phyloP scores from a whole-genome alignment of 2,329 filamentous ascomycete genomes.

The Tolypocladium ovalisporum region DNA sequence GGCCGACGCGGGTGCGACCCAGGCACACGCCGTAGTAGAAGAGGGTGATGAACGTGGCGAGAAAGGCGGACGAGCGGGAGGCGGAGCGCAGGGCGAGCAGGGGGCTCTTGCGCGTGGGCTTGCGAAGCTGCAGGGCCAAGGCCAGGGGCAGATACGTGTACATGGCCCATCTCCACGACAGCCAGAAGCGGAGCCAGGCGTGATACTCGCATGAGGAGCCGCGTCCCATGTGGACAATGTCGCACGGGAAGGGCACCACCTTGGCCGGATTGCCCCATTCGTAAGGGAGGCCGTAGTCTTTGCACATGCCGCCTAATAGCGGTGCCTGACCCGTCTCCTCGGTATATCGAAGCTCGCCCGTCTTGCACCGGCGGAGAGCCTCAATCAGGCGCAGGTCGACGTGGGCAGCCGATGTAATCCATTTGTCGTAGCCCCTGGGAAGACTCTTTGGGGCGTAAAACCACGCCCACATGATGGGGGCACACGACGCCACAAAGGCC shows the following conservation, averaged over 20 bases:
- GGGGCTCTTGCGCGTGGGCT: conserved; percentile 33
- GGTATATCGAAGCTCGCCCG: conserved; percentile 58
- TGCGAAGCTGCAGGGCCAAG: conserved; percentile 46
- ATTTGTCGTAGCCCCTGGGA: conserved; percentile 65
- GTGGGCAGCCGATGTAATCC: conserved; percentile 68
- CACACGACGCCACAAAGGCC: conserved; percentile 61
- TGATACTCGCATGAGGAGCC: conserved; percentile 67
- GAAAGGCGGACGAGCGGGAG: conserved; percentile 62
- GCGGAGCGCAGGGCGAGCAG: conserved; percentile 49
- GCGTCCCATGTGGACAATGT: conserved; percentile 72
- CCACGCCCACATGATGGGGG: conserved; percentile 82
- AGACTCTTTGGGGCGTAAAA: conserved; percentile 64
- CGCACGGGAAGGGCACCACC: conserved; percentile 66
- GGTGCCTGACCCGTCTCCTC: conserved; percentile 59
- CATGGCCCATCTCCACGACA: conserved; percentile 64
- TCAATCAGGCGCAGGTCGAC: conserved; percentile 66
- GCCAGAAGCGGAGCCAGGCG: conserved; percentile 54
- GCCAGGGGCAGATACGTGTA: conserved; percentile 69
- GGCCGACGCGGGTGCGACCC: conserved; percentile 61
- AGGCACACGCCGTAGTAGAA: conserved; percentile 85
- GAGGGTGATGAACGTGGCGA: conserved; percentile 64
- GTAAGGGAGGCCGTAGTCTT: conserved; percentile 57
- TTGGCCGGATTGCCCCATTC: conserved; percentile 61
- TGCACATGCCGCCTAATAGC: conserved; percentile 61
- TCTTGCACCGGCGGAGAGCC: conserved; percentile 56